Conservation (phyloP, 1,284 basidiomycete species). For the Trichosporon ovoides region DNA sequence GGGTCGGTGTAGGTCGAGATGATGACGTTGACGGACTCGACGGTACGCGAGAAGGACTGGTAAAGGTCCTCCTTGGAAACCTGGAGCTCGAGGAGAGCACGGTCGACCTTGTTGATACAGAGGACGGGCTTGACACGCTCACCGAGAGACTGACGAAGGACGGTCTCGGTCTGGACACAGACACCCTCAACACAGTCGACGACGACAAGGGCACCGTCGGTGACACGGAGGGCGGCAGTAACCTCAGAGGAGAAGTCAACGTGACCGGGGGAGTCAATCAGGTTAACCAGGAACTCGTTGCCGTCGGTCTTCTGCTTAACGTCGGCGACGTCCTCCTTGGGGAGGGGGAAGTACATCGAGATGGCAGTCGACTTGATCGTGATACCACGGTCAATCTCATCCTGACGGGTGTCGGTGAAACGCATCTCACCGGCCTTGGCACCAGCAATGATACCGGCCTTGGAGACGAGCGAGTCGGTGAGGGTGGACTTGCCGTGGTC, state of each 20-base stretch:
- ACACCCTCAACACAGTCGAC: constrained; percentile 99
- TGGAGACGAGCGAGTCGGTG: constrained; percentile 97
- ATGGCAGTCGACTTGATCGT: constrained; percentile 99
- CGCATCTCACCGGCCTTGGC: constrained; percentile 96
- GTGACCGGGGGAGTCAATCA: constrained; percentile 99
- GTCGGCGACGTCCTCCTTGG: constrained; percentile 76
- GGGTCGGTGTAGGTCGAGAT: constrained; percentile 95
- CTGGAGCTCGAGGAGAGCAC: constrained; percentile 97
- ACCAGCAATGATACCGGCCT: constrained; percentile 97
- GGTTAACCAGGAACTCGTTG: constrained; percentile 97
- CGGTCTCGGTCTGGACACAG: constrained; percentile 99
- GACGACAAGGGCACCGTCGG: constrained; percentile 96
- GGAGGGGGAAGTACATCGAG: constrained; percentile 98
- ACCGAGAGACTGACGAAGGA: constrained; percentile 91
- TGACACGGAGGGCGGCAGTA: constrained; percentile 98
- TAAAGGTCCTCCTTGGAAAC: constrained; percentile 95
- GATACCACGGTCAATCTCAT: constrained; percentile 99
- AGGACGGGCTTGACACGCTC: constrained; percentile 99
- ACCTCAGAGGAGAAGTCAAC: constrained; percentile 99
- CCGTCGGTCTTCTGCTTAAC: constrained; percentile 94
- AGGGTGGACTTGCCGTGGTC: constrained; percentile 99
- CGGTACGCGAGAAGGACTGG: constrained; percentile 96
- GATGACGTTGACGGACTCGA: constrained; percentile 98
- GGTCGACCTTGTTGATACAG: constrained; percentile 99
- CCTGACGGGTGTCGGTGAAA: constrained; percentile 91